Evolutionary conservation across 2,329 filamentous ascomycete species (phyloP).

Genomic region (Elsinoe australis): DNA sequence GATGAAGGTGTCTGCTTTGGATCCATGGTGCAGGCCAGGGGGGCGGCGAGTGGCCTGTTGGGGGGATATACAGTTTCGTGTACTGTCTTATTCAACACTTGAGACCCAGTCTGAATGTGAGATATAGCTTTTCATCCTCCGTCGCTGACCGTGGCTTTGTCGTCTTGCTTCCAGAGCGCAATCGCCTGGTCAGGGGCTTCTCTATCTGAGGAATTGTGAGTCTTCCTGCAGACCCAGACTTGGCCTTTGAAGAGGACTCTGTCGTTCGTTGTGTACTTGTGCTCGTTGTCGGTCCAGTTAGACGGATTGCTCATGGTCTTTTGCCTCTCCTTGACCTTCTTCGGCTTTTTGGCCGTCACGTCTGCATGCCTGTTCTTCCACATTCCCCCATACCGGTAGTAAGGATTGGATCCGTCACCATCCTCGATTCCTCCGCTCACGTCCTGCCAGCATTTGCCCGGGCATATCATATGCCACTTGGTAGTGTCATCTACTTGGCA

Average conservation of each 20-base stretch:
- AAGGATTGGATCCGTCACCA: constrained; percentile 32
- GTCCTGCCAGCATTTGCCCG: constrained; percentile 37
- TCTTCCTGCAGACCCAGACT: constrained; percentile 16
- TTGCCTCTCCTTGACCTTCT: constrained; percentile 33
- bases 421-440: constrained; percentile 40
- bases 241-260: constrained; percentile 3
- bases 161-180: constrained; percentile 17
- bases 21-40: constrained; percentile 1
- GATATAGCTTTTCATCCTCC: not conserved
- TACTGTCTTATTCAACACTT: not conserved
- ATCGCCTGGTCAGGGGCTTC: constrained; percentile 5
- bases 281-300: not conserved
- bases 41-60: not conserved
- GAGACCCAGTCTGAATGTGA: not conserved
- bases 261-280: constrained; percentile 16
- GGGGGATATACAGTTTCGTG: not conserved
- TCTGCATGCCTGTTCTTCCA: constrained; percentile 40
- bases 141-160: constrained; percentile 8
- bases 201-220: not conserved
- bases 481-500: constrained; percentile 37
- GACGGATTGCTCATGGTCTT: constrained; percentile 16
- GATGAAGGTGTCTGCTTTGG: constrained; percentile 16
- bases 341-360: constrained; percentile 37
- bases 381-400: constrained; percentile 35
- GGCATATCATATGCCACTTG: constrained; percentile 40